Base-by-base conservation (phyloP, 192 early-diverging fungal genomes). In the Podila verticillata region DNA sequence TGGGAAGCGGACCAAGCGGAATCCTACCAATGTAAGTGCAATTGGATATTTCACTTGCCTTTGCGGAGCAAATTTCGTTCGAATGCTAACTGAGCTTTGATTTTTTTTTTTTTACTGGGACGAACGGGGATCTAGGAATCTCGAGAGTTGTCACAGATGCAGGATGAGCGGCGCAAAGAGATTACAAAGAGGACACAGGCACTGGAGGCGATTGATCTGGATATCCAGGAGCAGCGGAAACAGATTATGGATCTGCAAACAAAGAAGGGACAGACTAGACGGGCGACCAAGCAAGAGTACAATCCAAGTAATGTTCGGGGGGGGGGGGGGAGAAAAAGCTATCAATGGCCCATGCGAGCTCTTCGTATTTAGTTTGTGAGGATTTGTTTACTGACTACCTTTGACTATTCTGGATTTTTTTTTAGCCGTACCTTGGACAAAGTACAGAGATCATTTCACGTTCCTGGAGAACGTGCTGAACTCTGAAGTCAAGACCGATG, bases 211-310 rank as follows among this genome's bases (percentile, higher is more conserved):
- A 67, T 72, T 36, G 69, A 68, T 26, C 36, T 51, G 39, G 72
- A 68, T 30, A 80, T 80, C 17, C 59, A 68, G 19, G 77, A 68
- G 7, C 66, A 80, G 56, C 64, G 66, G 19, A 47, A 57, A 29
- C 26, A 60, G 8, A 28, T 80, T 5, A 24, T 35, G 9, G 70
- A 72, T 17, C 29, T 72, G 24, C 15, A 54, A 31, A 29, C 54
- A 4, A 68, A 60, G 15, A 48, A 56, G 7, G 61, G 58, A 8
- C 36, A 58, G 15, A 48, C 48, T 17, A 20, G 13, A 20, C 49
- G 24, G 15, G 48, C 17, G 29, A 62, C 31, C 36, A 31, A 72
- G 17, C 28, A 57, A 5, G 24, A 20, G 2, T 80, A 72, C 8
- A 65, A 63, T 29, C 77, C 77, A 28, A 68, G 77, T 80, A 80